Conservation (phyloP, 2,329 filamentous ascomycete species). For the Alternaria gansuensis region DNA sequence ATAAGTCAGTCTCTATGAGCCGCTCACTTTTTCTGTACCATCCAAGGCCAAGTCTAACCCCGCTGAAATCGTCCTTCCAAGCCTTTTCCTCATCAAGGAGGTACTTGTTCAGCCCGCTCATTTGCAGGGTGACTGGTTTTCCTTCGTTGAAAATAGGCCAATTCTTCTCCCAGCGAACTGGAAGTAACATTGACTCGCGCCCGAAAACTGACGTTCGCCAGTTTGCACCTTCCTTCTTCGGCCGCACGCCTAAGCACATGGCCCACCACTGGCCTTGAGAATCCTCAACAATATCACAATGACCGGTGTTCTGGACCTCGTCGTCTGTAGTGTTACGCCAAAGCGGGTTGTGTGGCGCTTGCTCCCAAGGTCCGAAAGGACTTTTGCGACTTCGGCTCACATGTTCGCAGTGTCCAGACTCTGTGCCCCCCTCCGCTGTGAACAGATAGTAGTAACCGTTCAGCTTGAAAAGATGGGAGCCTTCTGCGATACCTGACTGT, state of each 20-base stretch:
- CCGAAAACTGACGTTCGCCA: conserved; percentile 39
- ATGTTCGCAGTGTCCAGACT: conserved; percentile 55
- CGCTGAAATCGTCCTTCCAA: conserved; percentile 23
- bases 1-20: conserved; percentile 33
- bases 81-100: conserved; percentile 19
- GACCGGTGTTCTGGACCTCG: conserved; percentile 47
- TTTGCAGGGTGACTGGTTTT: conserved; percentile 52
- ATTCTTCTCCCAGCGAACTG: conserved; percentile 60
- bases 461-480: conserved; percentile 48
- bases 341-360: conserved; percentile 49
- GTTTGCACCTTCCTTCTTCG: conserved; percentile 13
- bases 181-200: conserved; percentile 62
- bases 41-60: conserved; percentile 18
- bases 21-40: conserved; percentile 29
- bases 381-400: conserved; percentile 61
- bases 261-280: conserved; percentile 38
- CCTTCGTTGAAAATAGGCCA: conserved; percentile 64
- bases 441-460: conserved; percentile 40
- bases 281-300: conserved; percentile 41
- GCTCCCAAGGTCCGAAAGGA: conserved; percentile 50
- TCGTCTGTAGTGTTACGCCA: conserved; percentile 46
- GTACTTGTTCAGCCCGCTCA: conserved; percentile 41
- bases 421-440: conserved; percentile 49
- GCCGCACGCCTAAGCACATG: conserved; percentile 50
- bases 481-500: conserved; percentile 40